Base-by-base conservation (phyloP, 1,139 yeast genomes). In the Pneumocystis canis region DNA sequence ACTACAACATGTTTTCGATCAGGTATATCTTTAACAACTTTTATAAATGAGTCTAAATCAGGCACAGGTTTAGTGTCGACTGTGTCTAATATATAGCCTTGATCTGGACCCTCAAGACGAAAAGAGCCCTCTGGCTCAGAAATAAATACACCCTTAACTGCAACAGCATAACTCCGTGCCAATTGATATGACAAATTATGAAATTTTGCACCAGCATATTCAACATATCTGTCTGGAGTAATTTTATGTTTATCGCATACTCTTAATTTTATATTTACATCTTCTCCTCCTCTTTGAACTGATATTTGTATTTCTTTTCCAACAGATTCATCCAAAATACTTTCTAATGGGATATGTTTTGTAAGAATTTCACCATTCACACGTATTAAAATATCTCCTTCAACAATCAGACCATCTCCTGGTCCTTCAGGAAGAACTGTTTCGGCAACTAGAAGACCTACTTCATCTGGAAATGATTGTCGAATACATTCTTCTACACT, bases 381-480 rank as follows among this genome's bases (percentile, higher is more conserved):
- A 2, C 94, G 82, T 28, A 90, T 79, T 65, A 90, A 77, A 56
- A 87, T 83, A 71, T 90, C 97, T 64, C 97, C 97, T 76, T 89
- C 96, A 70, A 84, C 82, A 35, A 90, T 80, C 47, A 79, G 73
- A 0, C 79, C 80, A 70, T 85, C 87, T 0, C 90, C 90, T 1
- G 96, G 97, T 0, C 97, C 97, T 68, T 85, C 84, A 1, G 95
- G 95, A 63, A 90, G 76, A 1, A 89, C 83, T 11, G 89, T 80
- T 66, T 87, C 89, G 0, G 95, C 96, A 1, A 89, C 95, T 58
- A 90, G 77, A 66, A 89, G 76, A 28, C 97, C 97, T 64, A 87
- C 88, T 61, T 84, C 80, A 63, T 79, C 81, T 1, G 96, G 96
- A 72, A 86, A 87, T 61, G 75, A 72, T 62, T 78, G 75, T 71